A percentile compares a stretch with the other conserved stretches of the same genome.
These are phyloP conservation scores for Leishmania tropica DNA, from an alignment of 208 protist species.

Conservation along the genomic window DNA sequence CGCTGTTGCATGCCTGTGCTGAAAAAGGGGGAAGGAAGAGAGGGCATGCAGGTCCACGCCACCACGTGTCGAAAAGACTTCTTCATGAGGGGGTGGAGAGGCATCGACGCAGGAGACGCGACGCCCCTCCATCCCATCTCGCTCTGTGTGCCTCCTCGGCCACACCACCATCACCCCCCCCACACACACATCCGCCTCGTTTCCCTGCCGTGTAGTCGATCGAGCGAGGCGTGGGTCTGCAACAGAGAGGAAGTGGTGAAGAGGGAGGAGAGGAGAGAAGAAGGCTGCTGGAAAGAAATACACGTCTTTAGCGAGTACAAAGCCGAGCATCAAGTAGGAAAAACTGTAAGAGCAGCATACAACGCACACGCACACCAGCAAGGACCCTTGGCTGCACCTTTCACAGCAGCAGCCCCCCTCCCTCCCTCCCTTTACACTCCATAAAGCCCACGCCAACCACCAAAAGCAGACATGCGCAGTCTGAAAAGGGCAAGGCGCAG, in stretches of 20 bases:
- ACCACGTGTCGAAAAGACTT: neutral
- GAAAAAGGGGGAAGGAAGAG: slow-evolving; percentile 6
- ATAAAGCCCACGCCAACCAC: neutral
- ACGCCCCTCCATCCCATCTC: neutral
- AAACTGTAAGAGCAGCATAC: neutral
- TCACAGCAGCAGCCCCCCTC: neutral
- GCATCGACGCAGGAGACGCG: neutral
- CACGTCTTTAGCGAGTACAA: neutral
- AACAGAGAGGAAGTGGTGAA: neutral
- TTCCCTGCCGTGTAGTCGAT: neutral
- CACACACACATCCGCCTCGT: neutral
- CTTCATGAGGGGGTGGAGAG: neutral
- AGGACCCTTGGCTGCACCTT: neutral
- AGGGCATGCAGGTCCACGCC: neutral
- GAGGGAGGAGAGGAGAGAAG: neutral
- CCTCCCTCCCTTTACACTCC: neutral
- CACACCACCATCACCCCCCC: neutral
- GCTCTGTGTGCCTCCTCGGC: neutral
- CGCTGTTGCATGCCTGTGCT: neutral
- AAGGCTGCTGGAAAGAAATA: neutral
- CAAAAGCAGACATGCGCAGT: neutral
- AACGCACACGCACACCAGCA: neutral
- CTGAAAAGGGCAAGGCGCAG: neutral
- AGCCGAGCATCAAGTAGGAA: neutral
- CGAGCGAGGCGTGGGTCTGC: neutral